Base-by-base conservation (phyloP, 2,329 filamentous ascomycete species). In the Colletotrichum sp. region DNA sequence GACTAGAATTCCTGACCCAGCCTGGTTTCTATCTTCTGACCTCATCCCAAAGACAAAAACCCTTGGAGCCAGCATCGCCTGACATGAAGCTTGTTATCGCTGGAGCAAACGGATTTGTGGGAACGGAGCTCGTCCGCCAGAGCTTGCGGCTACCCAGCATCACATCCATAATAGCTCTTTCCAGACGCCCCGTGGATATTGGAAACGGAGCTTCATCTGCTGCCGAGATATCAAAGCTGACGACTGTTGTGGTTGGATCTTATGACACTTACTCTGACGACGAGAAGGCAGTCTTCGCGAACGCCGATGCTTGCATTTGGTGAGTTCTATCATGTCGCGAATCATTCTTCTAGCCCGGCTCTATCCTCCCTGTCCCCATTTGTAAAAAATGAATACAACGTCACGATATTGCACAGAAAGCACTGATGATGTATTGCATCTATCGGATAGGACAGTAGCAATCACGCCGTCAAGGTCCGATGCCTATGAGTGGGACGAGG, bases 71-170 rank as follows among this genome's bases (percentile, higher is more conserved):
- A 70, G 16, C 81, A 80, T 36, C 34, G 18, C 13, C 39, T 44
- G 2, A 16, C 89, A 88, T 88, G 87, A 89, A 88, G 76, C 79
- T 88, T 55, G 83, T 88, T 28, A 79, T 88, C 18, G 80, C 83
- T 13, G 87, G 87, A 3, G 84, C 86, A 6, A 87, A 84, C 0
- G 87, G 87, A 69, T 86, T 84, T 55, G 81, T 89, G 3, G 88
- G 81, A 49, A 82, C 78, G 44, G 87, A 89, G 69, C 75, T 89
- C 30, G 78, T 89, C 62, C 86, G 86, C 15, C 87, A 88, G 68
- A 85, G 85, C 26, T 79, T 89, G 8, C 79, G 76, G 6, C 79
- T 80, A 34, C 81, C 83, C 0, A 76, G 81, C 8, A 81, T 89
- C 69, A 85, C 84, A 1, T 83, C 84, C 10, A 78, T 89, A 26